Conservation (phyloP, 169 alveolate genomes). For the Eimeria zaria region DNA sequence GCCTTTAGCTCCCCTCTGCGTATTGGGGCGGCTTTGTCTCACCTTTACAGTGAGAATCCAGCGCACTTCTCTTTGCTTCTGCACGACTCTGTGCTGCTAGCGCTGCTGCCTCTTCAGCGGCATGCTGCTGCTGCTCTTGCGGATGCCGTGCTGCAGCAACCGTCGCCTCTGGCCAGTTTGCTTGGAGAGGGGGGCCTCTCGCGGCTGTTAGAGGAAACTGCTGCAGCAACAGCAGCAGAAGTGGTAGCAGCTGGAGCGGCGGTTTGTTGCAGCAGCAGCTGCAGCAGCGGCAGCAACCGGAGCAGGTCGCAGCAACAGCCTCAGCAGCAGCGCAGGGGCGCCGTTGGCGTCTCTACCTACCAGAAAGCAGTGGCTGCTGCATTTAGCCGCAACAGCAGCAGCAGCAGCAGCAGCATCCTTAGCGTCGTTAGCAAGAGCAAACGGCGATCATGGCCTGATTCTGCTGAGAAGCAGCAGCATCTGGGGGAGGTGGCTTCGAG, state of each 20-base stretch:
- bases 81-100: conserved; percentile 64
- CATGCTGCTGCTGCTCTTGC: conserved; percentile 70
- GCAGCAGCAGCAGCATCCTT: conserved; percentile 4
- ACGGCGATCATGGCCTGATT: conserved; percentile 36
- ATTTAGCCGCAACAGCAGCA: neutral
- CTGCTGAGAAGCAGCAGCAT: neutral
- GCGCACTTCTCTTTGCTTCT: conserved; percentile 53
- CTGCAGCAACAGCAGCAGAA: conserved; percentile 45
- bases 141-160: conserved; percentile 62
- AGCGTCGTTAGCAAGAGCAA: neutral
- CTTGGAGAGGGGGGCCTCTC: conserved; percentile 36
- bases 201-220: conserved; percentile 11
- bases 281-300: conserved; percentile 35
- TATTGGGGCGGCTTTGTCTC: conserved; percentile 39
- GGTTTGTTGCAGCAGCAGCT: neutral
- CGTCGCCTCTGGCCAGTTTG: conserved; percentile 19
- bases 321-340: conserved; percentile 11
- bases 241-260: conserved; percentile 53
- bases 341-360: neutral
- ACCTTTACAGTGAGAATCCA: conserved; percentile 47
- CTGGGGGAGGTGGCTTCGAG: neutral
- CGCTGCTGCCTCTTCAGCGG: conserved; percentile 73
- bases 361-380: neutral
- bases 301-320: conserved; percentile 41
- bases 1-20: conserved; percentile 41